phyloP scores from a whole-genome alignment of 352 stramenopile genomes.

The Pythium biforme region DNA sequence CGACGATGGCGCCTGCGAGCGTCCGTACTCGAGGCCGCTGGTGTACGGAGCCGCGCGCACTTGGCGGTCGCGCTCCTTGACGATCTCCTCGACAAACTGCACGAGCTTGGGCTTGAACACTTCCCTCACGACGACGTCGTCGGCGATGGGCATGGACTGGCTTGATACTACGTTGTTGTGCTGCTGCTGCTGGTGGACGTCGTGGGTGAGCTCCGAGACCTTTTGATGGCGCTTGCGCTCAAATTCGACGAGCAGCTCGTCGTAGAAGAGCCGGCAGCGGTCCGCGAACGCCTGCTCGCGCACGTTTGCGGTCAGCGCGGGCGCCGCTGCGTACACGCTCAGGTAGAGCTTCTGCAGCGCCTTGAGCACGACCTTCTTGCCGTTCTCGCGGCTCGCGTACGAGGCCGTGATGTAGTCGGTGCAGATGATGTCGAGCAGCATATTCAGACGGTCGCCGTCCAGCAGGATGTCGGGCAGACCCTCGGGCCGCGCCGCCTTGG shows the following conservation, averaged over 20 bases:
- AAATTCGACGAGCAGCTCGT: conserved; percentile 59
- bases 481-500: conserved; percentile 15
- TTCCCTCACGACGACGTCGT: conserved; percentile 60
- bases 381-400: conserved; percentile 84
- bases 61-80: conserved; percentile 57
- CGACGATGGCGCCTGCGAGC: background rate
- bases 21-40: background rate
- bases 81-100: conserved; percentile 75
- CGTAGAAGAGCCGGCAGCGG: conserved; percentile 50
- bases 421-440: conserved; percentile 85
- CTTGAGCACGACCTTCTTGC: conserved; percentile 72
- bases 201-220: conserved; percentile 16
- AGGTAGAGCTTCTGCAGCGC: conserved; percentile 81
- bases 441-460: conserved; percentile 74
- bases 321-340: conserved; percentile 50
- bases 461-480: conserved; percentile 60
- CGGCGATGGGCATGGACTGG: conserved; percentile 33
- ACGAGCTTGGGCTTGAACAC: conserved; percentile 76
- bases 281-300: conserved; percentile 56
- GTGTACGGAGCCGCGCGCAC: conserved; percentile 8
- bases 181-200: background rate
- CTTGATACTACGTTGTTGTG: background rate
- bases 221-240: conserved; percentile 27
- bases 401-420: conserved; percentile 85
- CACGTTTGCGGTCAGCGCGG: conserved; percentile 20